Base-by-base conservation (phyloP, 139 green algal genomes). In the Gonium pectorale region DNA sequence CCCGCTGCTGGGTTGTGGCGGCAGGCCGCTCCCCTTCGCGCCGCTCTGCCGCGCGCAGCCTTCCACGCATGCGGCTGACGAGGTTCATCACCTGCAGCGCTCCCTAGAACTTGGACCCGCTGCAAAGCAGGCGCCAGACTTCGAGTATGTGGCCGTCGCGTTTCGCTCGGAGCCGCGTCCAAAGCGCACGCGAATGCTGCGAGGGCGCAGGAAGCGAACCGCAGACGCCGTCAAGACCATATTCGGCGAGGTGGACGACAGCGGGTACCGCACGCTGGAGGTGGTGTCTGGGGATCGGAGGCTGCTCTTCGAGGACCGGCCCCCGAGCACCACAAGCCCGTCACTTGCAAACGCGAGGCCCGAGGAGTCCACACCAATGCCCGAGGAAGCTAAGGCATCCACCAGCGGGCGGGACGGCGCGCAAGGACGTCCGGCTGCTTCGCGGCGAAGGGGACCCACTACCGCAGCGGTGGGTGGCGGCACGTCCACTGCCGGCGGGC, bases 121-220 rank as follows among this genome's bases (percentile, higher is more conserved):
- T 15, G 8, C 26, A 1, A 77, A 67, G 63, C 63, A 78, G 64
- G 64, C 49, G 46, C 40, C 44, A 22, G 33, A 85, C 35, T 85
- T 77, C 26, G 79, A 85, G 29, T 85, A 85, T 43, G 64, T 77
- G 49, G 64, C 63, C 2, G 63, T 85, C 17, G 79, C 79, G 17
- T 85, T 85, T 64, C 69, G 69, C 33, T 40, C 63, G 35, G 3
- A 85, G 33, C 77, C 60, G 4, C 60, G 59, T 8, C 22, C 26
- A 3, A 74, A 51, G 35, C 60, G 62, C 77, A 49, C n/a, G n/a
- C n/a, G 15, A 74, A 38, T 2, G 31, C 79, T 24, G 46, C 49
- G 62, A 15, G 5, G 31, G 22, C 5, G 13, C n/a, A 5, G 31
- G 21, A 66, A 15, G 46, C 35, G 21, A 0, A 3, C 51, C 19